A percentile compares a stretch with the other conserved stretches of the same genome.
Evolutionary conservation across 441 rosid species (phyloP).

Genomic region (Syzygium malaccense): DNA sequence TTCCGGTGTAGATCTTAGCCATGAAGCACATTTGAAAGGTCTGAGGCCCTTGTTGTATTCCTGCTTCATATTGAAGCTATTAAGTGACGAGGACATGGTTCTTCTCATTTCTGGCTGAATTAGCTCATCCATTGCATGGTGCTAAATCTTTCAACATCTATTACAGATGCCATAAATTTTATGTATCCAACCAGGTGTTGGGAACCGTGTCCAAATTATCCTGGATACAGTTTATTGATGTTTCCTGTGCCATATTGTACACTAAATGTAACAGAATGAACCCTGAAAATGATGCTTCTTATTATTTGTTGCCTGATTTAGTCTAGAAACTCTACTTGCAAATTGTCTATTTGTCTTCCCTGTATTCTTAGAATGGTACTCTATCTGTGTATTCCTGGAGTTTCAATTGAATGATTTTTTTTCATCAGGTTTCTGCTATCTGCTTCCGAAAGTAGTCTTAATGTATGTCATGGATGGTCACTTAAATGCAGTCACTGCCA

Average conservation of each 20-base stretch:
- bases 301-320: neutral
- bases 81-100: neutral
- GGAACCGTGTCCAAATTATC: neutral
- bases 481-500: neutral
- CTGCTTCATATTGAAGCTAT: neutral
- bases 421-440: neutral
- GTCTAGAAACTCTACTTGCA: neutral
- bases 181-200: neutral
- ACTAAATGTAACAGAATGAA: neutral
- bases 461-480: neutral
- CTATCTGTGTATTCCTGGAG: neutral
- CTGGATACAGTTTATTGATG: neutral
- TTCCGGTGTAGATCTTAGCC: neutral
- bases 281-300: neutral
- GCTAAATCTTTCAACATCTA: neutral
- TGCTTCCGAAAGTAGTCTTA: neutral
- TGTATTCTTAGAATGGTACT: neutral
- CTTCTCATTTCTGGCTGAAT: neutral
- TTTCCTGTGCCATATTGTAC: neutral
- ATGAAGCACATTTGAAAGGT: neutral
- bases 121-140: neutral
- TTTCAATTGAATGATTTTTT: neutral
- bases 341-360: neutral
- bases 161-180: neutral
- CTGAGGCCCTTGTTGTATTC: neutral